phyloP scores from a whole-genome alignment of 768 basidiomycete species.

The Rhodotorula diobovata region DNA sequence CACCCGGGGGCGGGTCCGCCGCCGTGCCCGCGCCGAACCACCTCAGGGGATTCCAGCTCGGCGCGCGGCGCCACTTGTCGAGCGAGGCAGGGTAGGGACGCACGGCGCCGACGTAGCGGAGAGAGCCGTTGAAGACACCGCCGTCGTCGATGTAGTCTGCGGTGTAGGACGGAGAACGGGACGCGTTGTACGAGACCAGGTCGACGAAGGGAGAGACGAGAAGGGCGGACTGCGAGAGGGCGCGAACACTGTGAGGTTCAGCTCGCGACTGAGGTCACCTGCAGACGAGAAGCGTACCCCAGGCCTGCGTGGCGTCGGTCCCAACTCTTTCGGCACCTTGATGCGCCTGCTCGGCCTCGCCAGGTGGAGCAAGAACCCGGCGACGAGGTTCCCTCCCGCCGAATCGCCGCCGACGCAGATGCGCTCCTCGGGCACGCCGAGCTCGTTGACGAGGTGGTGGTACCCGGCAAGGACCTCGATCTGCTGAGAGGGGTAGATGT shows the following conservation, averaged over 20 bases:
- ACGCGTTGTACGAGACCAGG: slow-evolving; percentile 11
- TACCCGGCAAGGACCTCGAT: slow-evolving; percentile 71
- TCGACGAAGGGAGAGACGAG: slow-evolving; percentile 28
- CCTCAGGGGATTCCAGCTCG: slow-evolving; percentile 16
- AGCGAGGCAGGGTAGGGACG: neutral
- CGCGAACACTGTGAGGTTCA: neutral
- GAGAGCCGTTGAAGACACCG: slow-evolving; percentile 3
- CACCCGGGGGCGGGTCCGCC: neutral
- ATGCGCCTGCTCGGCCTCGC: slow-evolving; percentile 25
- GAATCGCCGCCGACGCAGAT: slow-evolving; percentile 71
- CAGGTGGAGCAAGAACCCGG: slow-evolving; percentile 45
- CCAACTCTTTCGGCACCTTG: slow-evolving; percentile 5
- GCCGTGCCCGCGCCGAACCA: neutral
- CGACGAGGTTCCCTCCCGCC: slow-evolving; percentile 67
- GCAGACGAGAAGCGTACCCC: slow-evolving; percentile 9
- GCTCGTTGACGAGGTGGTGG: slow-evolving; percentile 57
- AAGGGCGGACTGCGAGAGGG: slow-evolving; percentile 16
- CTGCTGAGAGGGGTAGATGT: slow-evolving; percentile 67
- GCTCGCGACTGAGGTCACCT: neutral
- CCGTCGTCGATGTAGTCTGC: slow-evolving; percentile 22
- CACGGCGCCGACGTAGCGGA: slow-evolving; percentile 15
- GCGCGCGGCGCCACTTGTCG: neutral
- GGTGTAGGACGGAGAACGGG: neutral
- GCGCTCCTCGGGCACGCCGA: slow-evolving; percentile 58
- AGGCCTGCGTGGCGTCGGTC: slow-evolving; percentile 9